Base-by-base conservation (phyloP, 805 yeast species). In the Saccharomycopsis fodiens region DNA sequence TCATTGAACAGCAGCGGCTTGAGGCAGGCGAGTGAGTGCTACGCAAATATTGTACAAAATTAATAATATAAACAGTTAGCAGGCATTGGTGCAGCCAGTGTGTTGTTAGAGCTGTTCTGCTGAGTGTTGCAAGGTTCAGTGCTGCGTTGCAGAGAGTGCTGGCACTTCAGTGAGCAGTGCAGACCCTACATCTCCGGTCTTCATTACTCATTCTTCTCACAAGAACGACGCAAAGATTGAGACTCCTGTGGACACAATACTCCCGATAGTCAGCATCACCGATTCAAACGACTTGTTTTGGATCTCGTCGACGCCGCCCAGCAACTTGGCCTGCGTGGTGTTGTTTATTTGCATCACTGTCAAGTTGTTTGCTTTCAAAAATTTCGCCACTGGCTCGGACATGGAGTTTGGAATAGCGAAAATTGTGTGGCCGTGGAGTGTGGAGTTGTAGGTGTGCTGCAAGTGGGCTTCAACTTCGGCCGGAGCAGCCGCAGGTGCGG, bases 1-100 rank as follows among this genome's bases (percentile, higher is more conserved):
- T 86, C 44, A 54, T 73, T 42, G 70, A 69, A 37, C 94, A 84
- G 59, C 80, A 77, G 54, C 58, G 59, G 27, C 68, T 66, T 42
- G 87, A 79, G 30, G 15, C 10, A 37, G 22, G 1, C 30, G 20
- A 37, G 17, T 35, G 15, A 35, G 12, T 15, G 39, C 2, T 2
- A 16, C 13, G 15, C 17, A 35, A 16, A n/a, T 12, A 12, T 13
- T 27, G n/a, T n/a, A 16, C 39, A n/a, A 13, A n/a, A n/a, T 2
- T n/a, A 35, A 2, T 35, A 12, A 13, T 12, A n/a, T 2, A 15
- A 35, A 15, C 17, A n/a, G 13, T 16, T 13, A n/a, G 17, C n/a
- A 35, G 34, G n/a, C 34, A n/a, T n/a, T 2, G n/a, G n/a, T n/a
- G 34, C n/a, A 30, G n/a, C n/a, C 34, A 30, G n/a, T 30, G 34